Base-by-base conservation (phyloP, 2,329 filamentous ascomycete genomes). In the Phyllosticta citribraziliensis region DNA sequence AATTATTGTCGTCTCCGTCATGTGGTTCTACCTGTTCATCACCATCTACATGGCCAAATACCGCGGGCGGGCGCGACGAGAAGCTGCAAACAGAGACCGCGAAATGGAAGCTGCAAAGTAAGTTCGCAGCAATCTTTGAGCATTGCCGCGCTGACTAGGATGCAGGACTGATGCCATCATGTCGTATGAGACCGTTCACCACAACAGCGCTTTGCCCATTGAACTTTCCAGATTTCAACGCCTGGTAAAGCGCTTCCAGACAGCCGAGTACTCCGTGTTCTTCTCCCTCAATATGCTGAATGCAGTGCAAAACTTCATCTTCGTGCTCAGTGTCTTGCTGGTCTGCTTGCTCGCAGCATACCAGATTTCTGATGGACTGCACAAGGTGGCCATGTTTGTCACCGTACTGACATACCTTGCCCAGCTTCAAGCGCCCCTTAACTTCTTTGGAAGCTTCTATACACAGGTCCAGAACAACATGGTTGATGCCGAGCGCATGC, bases 1-100 rank as follows among this genome's bases (percentile, higher is more conserved):
- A 3, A 73, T 85, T 5, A 75, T 81, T 11, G 73, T 84, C 3
- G 84, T 85, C 64, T 75, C 84, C 19, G 65, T 80, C 79, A 63
- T 76, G 72, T 80, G 78, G 74, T 72, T 73, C 0, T 81, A 81
- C 66, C 75, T 81, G 55, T 81, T 77, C 63, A 67, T 80, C 20
- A 81, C 79, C 4, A 78, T 81, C 24, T 79, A 80, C 55, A 78
- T 81, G 67, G 78, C 79, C 61, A 76, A 79, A 60, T 79, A 74
- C 56, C 72, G 79, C 3, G 76, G 70, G 2, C 73, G 71, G 57
- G 76, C 78, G 51, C 68, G 79, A 52, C 67, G 79, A 51, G 74
- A 78, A 22, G 79, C 80, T 77, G 72, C 74, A 0, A 71, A 66
- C 6, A 75, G 76, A 63, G 71, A 71, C 3, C 74, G 78, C 3